phyloP scores from a whole-genome alignment of 805 yeast species.

The Kurtzmaniella cleridarum region DNA sequence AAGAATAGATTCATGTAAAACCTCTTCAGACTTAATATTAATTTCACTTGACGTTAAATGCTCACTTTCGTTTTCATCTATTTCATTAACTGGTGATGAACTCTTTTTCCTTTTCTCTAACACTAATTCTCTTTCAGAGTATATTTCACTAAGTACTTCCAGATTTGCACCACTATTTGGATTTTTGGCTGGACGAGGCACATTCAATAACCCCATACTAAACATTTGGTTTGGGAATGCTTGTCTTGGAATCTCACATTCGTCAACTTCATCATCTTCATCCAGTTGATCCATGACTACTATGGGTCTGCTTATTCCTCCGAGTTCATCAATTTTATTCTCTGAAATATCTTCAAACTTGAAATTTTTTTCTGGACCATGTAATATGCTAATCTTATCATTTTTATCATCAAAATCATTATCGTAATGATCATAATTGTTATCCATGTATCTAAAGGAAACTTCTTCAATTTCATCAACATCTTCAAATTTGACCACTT shows the following conservation, averaged over 20 bases:
- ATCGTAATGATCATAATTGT: too few relatives aligned
- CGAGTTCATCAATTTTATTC: neutral
- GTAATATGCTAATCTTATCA: too few relatives aligned
- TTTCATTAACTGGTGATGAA: too few relatives aligned
- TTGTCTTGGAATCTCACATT: neutral
- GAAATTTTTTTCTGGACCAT: too few relatives aligned
- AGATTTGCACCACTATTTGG: slow-evolving; percentile 8
- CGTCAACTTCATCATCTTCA: neutral
- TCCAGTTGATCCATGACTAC: neutral
- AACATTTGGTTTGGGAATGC: slow-evolving; percentile 3
- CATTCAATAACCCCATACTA: slow-evolving; percentile 2
- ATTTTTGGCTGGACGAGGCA: neutral
- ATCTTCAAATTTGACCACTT: slow-evolving; percentile 4
- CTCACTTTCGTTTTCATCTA: too few relatives aligned
- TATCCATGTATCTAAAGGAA: too few relatives aligned
- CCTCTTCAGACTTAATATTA: too few relatives aligned
- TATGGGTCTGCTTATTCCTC: neutral
- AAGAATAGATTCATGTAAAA: too few relatives aligned
- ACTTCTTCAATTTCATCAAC: too few relatives aligned
- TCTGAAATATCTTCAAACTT: slow-evolving; percentile 2
- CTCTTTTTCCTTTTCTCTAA: slow-evolving; percentile 1
- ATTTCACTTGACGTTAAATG: too few relatives aligned
- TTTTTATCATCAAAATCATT: neutral
- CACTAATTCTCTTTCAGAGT: neutral
- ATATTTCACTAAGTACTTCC: too few relatives aligned